Evolutionary conservation across 2,329 filamentous ascomycete genomes (phyloP), one percentile per base, ranked within the genome.

Genomic region (Ceratocystis eucalypticola): DNA sequence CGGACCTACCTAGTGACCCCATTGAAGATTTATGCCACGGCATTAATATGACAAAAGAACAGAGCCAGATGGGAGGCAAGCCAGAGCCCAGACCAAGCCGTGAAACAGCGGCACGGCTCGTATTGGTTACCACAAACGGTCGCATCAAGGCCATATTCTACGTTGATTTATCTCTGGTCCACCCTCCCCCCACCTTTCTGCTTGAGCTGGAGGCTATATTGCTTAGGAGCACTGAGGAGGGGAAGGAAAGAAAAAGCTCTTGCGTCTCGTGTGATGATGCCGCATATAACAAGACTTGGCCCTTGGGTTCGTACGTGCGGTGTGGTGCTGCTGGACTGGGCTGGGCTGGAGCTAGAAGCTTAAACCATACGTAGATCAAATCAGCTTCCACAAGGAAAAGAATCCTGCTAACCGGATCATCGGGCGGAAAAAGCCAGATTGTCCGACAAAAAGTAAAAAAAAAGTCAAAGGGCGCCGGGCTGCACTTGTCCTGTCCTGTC

Each of bases 341-440:
- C 50, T 57, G 28, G 53, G 25, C 28, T 57, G 53, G 53, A 57
- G 33, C 28, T 57, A 28, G 53, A 57, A 57, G 53, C 53, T 57
- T 28, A 57, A 57, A 30, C 53, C 22, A 33, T 28, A 57, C 53
- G 53, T 57, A 15, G 53, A 57, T 57, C 53, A 30, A 57, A 28
- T 33, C 15, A 57, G 53, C 53, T 28, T 57, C 28, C 53, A 33
- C 53, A 57, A 57, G 28, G 53, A n/a, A 57, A 30, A 57, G 53
- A 57, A 57, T 57, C 53, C 53, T 57, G 25, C 22, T 6, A 33
- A 30, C 53, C 53, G 10, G 28, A 57, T 30, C 22, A 57, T 33
- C 53, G 53, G 53, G 53, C 53, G 28, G 53, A 57, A 57, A 57
- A 57, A 57, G 53, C n/a, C 48, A 53, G 48, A 53, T 53, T 53